Evolutionary conservation across 2,329 filamentous ascomycete genomes (phyloP), one percentile per base, ranked within the genome.

Genomic region (Fusarium sp.): DNA sequence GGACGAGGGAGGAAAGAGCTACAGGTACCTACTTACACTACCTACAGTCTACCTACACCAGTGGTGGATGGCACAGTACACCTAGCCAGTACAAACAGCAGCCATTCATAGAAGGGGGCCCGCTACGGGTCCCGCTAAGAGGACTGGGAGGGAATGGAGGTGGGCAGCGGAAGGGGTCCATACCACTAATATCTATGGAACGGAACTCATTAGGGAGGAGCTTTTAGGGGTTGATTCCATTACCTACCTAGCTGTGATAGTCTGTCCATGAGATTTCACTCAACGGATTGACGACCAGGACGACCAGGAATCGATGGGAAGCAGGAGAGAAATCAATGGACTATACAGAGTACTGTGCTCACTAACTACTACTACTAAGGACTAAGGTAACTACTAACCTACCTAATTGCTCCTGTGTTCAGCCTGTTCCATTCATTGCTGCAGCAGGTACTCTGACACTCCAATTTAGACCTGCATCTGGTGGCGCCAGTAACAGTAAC

Each of bases 111-210:
- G 55, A 46, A 64, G 39, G 52, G 52, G 68, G 57, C 47, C 56
- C 58, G 56, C 58, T 62, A 62, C 22, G 47, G 56, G 50, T 35
- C 65, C 71, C 68, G 58, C 71, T 71, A 70, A 68, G 58, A 44
- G 49, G 23, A 62, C 59, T 20, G 23, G 45, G 52, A 63, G 48
- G 57, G 54, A 53, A 37, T n/a, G 35, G 35, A 37, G 17, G 17
- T 52, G 60, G 30, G 13, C 19, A 57, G 19, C 37, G 53, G 70
- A 56, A 62, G 57, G 61, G 63, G 58, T 20, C 20, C 20, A 6
- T 25, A 62, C 50, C 37, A 44, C 20, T 54, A 62, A 33, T 33
- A 33, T 33, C 30, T 15, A 15, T 15, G 30, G 30, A 33, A 33
- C 30, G 30, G 30, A 33, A 33, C 30, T 33, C 15, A 15, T 33